Evolutionary conservation across 345 rosid genomes (phyloP).

Genomic region (Dipteronia dyeriana): DNA sequence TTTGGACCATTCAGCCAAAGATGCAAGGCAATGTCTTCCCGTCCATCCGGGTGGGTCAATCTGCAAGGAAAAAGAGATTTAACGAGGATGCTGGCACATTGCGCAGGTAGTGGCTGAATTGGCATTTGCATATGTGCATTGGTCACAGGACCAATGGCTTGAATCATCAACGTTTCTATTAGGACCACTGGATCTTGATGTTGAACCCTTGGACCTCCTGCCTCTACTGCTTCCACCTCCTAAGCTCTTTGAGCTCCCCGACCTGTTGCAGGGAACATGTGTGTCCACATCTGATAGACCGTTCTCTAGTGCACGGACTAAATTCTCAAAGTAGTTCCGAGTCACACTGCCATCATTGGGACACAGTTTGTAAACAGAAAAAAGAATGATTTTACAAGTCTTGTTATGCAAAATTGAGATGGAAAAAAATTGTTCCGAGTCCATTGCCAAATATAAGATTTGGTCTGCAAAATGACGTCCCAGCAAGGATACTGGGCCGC

Average conservation of each 20-base stretch:
- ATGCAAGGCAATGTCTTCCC: constrained; percentile 14
- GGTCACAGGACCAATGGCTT: constrained; percentile 76
- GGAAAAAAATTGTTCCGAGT: neutral
- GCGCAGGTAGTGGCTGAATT: constrained; percentile 61
- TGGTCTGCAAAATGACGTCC: too few species aligned
- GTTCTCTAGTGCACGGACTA: constrained; percentile 78
- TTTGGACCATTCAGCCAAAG: neutral
- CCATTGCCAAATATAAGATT: neutral
- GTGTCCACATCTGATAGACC: constrained; percentile 78
- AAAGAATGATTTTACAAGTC: neutral
- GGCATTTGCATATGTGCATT: constrained; percentile 66
- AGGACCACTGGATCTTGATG: constrained; percentile 57
- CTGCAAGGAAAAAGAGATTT: constrained; percentile 4
- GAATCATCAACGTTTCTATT: constrained; percentile 47
- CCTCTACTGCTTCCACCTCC: constrained; percentile 38
- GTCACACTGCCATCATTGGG: constrained; percentile 58
- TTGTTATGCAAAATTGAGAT: neutral
- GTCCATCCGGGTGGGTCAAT: constrained; percentile 3
- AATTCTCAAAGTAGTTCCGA: constrained; percentile 77
- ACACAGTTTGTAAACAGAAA: neutral
- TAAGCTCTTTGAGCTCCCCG: constrained; percentile 49
- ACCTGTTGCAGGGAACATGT: constrained; percentile 53
- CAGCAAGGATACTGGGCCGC: too few species aligned
- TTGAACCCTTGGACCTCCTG: constrained; percentile 51
- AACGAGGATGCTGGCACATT: constrained; percentile 64